Evolutionary conservation across 768 basidiomycete genomes (phyloP).

Genomic region (Pulveroboletus sp.): DNA sequence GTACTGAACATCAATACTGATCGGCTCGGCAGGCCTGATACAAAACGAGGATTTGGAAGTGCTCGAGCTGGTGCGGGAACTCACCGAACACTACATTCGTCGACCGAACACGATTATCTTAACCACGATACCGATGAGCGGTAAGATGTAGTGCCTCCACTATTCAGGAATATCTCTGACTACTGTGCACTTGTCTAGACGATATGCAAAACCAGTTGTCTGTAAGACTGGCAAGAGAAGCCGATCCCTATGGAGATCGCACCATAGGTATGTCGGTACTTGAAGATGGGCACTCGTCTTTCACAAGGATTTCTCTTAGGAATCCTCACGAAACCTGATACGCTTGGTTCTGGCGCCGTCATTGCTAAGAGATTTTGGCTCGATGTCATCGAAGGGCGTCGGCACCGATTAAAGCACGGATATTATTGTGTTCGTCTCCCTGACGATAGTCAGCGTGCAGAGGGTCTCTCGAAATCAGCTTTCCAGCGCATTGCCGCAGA

Average conservation of each 20-base stretch:
- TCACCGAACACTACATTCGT: conserved; percentile 46
- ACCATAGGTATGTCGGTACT: conserved; percentile 49
- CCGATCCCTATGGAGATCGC: conserved; percentile 49
- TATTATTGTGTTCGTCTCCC: conserved; percentile 67
- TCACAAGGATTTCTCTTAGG: conserved; percentile 33
- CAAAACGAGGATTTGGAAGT: conserved; percentile 43
- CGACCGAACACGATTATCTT: conserved; percentile 56
- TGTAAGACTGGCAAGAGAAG: conserved; percentile 46
- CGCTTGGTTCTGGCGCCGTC: conserved; percentile 39
- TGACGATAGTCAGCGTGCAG: conserved; percentile 49
- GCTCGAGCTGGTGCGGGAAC: conserved; percentile 41
- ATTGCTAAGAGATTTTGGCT: conserved; percentile 43
- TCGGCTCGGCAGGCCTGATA: conserved; percentile 43
- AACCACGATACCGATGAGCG: conserved; percentile 61
- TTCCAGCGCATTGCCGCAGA: conserved; percentile 34
- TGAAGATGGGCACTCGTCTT: not conserved
- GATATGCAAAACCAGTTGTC: conserved; percentile 66
- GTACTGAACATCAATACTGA: conserved; percentile 15
- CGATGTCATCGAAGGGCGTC: conserved; percentile 45
- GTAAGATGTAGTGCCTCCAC: conserved; percentile 27
- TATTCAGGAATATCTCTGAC: not conserved
- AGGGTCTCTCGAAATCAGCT: conserved; percentile 33
- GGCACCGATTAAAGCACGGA: conserved; percentile 46
- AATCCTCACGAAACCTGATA: conserved; percentile 69
- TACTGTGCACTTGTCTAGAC: conserved; percentile 34